Conservation (phyloP, 768 basidiomycete species). For the Lactarius deliciosus region DNA sequence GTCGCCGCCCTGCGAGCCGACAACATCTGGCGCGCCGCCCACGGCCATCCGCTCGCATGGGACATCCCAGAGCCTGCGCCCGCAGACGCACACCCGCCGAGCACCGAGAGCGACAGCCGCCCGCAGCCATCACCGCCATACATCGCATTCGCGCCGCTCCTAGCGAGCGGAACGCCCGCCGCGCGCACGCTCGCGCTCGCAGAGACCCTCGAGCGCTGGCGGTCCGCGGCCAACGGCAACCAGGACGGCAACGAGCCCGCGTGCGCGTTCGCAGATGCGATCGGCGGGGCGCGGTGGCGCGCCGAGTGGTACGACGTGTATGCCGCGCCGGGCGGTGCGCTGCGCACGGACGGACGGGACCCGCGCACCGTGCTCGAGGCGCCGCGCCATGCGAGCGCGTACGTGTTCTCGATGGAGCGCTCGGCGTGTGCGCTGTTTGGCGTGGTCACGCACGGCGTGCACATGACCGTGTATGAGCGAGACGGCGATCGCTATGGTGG, state of each 20-base stretch:
- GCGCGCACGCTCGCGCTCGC: slow-evolving; percentile 63
- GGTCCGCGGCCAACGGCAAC: slow-evolving; percentile 32
- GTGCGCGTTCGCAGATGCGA: slow-evolving; percentile 54
- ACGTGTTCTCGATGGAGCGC: slow-evolving; percentile 87
- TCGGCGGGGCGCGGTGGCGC: slow-evolving; percentile 81
- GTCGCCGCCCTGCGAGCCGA: slow-evolving; percentile 55
- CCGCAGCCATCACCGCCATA: neutral
- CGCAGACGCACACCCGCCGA: neutral
- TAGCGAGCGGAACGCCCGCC: slow-evolving; percentile 26
- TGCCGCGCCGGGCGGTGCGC: slow-evolving; percentile 61
- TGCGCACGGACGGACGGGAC: slow-evolving; percentile 39
- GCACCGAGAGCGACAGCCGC: neutral
- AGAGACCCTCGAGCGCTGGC: slow-evolving; percentile 73
- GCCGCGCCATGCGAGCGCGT: slow-evolving; percentile 47
- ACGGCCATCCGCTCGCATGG: slow-evolving; percentile 42
- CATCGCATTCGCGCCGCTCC: slow-evolving; percentile 15
- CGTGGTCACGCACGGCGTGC: slow-evolving; percentile 87
- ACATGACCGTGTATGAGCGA: slow-evolving; percentile 75
- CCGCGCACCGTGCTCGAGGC: slow-evolving; percentile 34
- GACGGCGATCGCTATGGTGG: slow-evolving; percentile 31
- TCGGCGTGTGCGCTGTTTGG: slow-evolving; percentile 89
- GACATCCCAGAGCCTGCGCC: slow-evolving; percentile 35
- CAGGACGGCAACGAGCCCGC: slow-evolving; percentile 32
- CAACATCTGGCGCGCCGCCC: slow-evolving; percentile 39
- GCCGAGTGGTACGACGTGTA: slow-evolving; percentile 82